Base-by-base conservation (phyloP, 2,329 filamentous ascomycete species). In the Colletotrichum echinochloae region DNA sequence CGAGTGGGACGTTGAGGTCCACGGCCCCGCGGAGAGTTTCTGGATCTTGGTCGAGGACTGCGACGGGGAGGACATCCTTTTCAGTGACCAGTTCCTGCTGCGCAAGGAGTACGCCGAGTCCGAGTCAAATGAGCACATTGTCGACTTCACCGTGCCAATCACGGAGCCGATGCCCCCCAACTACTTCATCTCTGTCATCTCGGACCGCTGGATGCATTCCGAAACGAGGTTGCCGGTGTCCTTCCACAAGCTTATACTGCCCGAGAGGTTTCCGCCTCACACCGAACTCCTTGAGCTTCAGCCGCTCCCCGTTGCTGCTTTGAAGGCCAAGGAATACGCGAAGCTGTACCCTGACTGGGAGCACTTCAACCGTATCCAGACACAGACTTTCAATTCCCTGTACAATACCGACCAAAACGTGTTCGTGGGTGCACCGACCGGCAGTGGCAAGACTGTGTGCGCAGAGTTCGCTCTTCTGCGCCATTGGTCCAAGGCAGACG, bases 41-140 rank as follows among this genome's bases (percentile, higher is more conserved):
- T 99, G 96, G 96, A 95, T 99, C 72, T 82, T 99, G 66, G 95
- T 97, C 4, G 97, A 99, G 80, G 97, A 99, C 76, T 97, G 95
- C 76, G 96, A 99, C 78, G 96, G 96, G 33, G 96, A 99, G 79
- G 94, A 98, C 68, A 94, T 99, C 54, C 84, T 99, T 55, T 97
- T 94, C 85, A 93, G 98, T 75, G 96, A 99, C 78, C 94, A 94
- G 70, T 98, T 99, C 80, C 85, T 98, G 48, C 87, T 99, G 33
- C 93, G 95, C 52, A 94, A 92, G 78, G 94, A 97, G 73, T 98
- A 97, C 77, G 95, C 94, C 5, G 85, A 90, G 70, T 88, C 92
- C 1, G 95, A 98, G 77, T 89, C 91, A 79, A 98, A 95, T 73
- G 95, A 98, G 82, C 96, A 99, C 81, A 83, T 98, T 14, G 92